A percentile compares a stretch with the other conserved stretches of the same genome.
phyloP scores from a whole-genome alignment of 2,329 filamentous ascomycete genomes.

The Eutypella sp. region DNA sequence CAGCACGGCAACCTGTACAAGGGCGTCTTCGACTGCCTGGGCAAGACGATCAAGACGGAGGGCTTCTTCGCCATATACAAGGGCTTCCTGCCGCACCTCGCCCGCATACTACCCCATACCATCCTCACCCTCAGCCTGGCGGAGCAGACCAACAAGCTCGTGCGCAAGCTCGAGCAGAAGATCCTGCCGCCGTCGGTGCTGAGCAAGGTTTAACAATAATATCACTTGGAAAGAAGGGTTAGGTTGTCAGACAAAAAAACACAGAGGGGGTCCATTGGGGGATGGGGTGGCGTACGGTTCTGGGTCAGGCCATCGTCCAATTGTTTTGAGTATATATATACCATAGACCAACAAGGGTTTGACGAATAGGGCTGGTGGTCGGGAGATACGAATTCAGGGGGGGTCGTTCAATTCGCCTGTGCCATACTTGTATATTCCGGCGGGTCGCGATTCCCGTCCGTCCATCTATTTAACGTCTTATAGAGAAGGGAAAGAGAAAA shows the following conservation, averaged over 20 bases:
- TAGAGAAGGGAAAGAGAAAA: no score
- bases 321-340: no score
- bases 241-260: not conserved
- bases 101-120: constrained; percentile 90
- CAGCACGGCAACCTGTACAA: constrained; percentile 97
- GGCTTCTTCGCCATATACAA: constrained; percentile 94
- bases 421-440: no score
- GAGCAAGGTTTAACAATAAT: constrained; percentile 18
- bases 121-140: constrained; percentile 89
- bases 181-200: constrained; percentile 41
- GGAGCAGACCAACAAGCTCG: constrained; percentile 93
- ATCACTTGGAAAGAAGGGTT: no score
- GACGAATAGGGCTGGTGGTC: no score
- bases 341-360: no score
- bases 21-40: constrained; percentile 86
- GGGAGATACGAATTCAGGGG: no score
- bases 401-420: no score
- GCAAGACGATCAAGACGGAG: constrained; percentile 86
- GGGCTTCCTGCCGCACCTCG: constrained; percentile 91
- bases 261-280: not conserved
- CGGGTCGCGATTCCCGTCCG: no score
- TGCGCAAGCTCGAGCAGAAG: constrained; percentile 68
- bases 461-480: no score
- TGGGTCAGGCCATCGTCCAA: no score
- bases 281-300: no score